Conservation (phyloP, 768 basidiomycete species). For the Agrocybe pediades region DNA sequence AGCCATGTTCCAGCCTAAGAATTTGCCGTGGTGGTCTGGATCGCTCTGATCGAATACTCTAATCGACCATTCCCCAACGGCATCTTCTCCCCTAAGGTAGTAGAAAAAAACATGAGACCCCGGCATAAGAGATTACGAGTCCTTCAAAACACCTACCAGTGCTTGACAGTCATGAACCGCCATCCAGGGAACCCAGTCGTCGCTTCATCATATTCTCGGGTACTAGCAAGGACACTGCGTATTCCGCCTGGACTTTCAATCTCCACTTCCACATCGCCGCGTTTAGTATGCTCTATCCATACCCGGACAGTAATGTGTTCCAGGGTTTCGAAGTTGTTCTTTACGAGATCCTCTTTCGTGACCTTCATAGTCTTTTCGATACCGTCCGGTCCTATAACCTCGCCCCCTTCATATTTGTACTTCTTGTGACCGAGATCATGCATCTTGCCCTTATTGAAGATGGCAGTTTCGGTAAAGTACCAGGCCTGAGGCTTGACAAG, state of each 20-base stretch:
- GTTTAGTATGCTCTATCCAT: constrained; percentile 82
- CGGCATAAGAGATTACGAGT: not conserved
- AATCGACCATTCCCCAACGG: constrained; percentile 90
- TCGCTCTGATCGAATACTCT: constrained; percentile 77
- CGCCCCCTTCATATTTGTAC: constrained; percentile 62
- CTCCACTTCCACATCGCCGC: constrained; percentile 94
- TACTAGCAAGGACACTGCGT: constrained; percentile 77
- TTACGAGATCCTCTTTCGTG: constrained; percentile 62
- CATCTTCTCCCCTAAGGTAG: constrained; percentile 81
- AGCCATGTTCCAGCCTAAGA: constrained; percentile 90
- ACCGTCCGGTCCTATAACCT: constrained; percentile 64
- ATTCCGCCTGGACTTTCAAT: constrained; percentile 83
- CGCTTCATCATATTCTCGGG: constrained; percentile 64
- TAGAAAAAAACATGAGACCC: constrained; percentile 7
- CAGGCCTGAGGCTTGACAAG: constrained; percentile 93
- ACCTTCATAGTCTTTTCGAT: constrained; percentile 61
- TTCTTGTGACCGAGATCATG: constrained; percentile 34
- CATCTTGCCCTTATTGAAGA: constrained; percentile 61
- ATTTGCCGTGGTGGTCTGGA: constrained; percentile 52
- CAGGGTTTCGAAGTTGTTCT: constrained; percentile 80
- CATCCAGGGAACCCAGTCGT: constrained; percentile 81
- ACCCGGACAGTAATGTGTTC: constrained; percentile 93
- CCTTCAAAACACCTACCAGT: constrained; percentile 71
- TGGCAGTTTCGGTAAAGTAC: constrained; percentile 74
- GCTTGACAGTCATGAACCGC: constrained; percentile 96